Evolutionary conservation across 2,329 filamentous ascomycete species (phyloP).

Genomic region (Talaromyces sp.): DNA sequence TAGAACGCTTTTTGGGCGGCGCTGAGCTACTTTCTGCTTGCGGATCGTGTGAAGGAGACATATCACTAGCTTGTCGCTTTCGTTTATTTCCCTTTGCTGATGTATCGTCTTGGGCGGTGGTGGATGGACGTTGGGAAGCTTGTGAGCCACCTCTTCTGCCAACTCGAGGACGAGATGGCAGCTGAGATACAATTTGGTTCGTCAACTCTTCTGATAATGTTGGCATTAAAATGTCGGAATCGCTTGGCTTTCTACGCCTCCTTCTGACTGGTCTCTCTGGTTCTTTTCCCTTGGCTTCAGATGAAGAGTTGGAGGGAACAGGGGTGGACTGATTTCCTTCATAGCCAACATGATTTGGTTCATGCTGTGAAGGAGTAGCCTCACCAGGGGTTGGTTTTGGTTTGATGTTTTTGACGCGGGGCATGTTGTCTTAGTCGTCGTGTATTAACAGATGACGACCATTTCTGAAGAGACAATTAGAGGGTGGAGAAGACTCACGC

Average conservation of each 20-base stretch:
- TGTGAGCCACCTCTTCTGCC: neutral
- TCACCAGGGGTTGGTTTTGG: neutral
- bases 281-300: neutral
- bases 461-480: slow-evolving; percentile 1
- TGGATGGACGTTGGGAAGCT: neutral
- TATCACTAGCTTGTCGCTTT: neutral
- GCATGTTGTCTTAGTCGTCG: slow-evolving; percentile 12
- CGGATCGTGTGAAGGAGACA: neutral
- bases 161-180: neutral
- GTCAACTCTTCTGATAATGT: neutral
- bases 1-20: neutral
- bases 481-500: neutral
- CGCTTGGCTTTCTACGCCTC: neutral
- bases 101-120: neutral
- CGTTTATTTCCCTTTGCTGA: neutral
- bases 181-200: neutral
- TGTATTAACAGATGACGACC: slow-evolving; percentile 8
- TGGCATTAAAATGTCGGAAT: neutral
- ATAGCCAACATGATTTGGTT: neutral
- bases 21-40: neutral
- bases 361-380: neutral
- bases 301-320: neutral
- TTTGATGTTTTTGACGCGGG: neutral
- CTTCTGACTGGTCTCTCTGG: neutral
- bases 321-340: neutral